These are phyloP conservation scores for Vachellia pachyceras DNA, from an alignment of 306 rosid species.

Conservation along the genomic window DNA sequence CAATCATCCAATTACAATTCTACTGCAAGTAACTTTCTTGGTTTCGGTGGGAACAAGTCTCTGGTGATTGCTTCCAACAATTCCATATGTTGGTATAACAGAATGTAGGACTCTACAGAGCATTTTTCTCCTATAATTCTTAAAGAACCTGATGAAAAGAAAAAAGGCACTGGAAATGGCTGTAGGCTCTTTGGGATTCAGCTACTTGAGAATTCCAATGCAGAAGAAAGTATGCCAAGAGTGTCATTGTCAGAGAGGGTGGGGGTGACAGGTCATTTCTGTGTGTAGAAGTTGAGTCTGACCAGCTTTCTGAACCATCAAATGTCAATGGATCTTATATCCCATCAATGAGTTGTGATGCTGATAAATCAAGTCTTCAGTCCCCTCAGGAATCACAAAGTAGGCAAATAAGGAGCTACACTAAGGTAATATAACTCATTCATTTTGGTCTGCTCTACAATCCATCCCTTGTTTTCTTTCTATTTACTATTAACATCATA, in stretches of 20 bases:
- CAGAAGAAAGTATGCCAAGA: conserved; percentile 61
- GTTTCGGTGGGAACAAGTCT: conserved; percentile 71
- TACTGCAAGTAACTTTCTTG: conserved; percentile 60
- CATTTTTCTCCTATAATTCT: conserved; percentile 33
- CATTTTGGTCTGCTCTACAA: neutral
- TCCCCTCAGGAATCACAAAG: conserved; percentile 85
- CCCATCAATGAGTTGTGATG: conserved; percentile 90
- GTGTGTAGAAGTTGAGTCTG: conserved; percentile 70
- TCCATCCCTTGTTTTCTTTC: neutral
- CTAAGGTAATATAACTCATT: conserved; percentile 68
- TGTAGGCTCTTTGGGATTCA: conserved; percentile 93
- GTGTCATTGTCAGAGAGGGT: conserved; percentile 54
- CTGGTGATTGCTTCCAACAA: conserved; percentile 63
- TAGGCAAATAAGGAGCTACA: conserved; percentile 96
- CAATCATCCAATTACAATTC: conserved; percentile 67
- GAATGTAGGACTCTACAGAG: conserved; percentile 63
- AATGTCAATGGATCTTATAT: conserved; percentile 74
- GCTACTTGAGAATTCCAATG: conserved; percentile 66
- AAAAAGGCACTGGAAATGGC: conserved; percentile 70
- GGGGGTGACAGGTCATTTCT: conserved; percentile 49
- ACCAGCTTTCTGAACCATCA: conserved; percentile 90
- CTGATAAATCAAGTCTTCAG: conserved; percentile 82
- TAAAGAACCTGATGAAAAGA: conserved; percentile 70
- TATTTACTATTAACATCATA: neutral
- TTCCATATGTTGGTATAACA: conserved; percentile 68